Base-by-base conservation (phyloP, 345 rosid genomes). In the Salix arbutifolia region DNA sequence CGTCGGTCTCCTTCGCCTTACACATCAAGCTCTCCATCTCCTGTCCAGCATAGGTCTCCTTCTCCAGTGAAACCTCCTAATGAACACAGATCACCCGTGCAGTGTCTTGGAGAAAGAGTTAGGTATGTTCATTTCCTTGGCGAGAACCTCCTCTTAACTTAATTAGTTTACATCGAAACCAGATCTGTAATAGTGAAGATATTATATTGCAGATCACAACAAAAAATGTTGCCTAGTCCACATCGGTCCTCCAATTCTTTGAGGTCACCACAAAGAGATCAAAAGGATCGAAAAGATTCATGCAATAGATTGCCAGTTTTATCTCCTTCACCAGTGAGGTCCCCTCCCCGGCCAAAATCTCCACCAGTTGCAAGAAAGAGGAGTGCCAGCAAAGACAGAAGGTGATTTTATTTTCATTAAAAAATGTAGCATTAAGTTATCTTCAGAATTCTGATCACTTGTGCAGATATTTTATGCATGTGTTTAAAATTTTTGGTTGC, bases 21-120 rank as follows among this genome's bases (percentile, higher is more conserved):
- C 56, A 81, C 46, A 40, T 86, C 85, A 7, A 84, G 85, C 66
- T 91, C 91, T 75, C 80, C 87, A 30, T 85, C 96, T 74, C 85
- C 89, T 72, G 74, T 73, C 58, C 86, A 56, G 2, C 88, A 23
- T 67, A 82, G 86, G 70, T 81, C 87, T 70, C 86, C 81, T 69
- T 87, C 88, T 56, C 88, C 89, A 4, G 62, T 44, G 70, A 85
- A 85, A 70, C 84, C 84, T 42, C 67, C 78, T 44, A 78, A 75
- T 73, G 89, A 77, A 11, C 56, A 26, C 72, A 81, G 88, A 72
- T 84, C 89, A 28, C 86, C 91, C 23, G 72, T 61, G 18, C 86
- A 72, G 48, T 85, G 86, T 82, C 83, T 82, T 42, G 78, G 77
- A 79, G 92, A 76, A 82, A 85, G 82, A 83, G 73, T 74, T 42